Conservation (phyloP, 2,329 filamentous ascomycete species). For the Knoxdaviesia proteae region DNA sequence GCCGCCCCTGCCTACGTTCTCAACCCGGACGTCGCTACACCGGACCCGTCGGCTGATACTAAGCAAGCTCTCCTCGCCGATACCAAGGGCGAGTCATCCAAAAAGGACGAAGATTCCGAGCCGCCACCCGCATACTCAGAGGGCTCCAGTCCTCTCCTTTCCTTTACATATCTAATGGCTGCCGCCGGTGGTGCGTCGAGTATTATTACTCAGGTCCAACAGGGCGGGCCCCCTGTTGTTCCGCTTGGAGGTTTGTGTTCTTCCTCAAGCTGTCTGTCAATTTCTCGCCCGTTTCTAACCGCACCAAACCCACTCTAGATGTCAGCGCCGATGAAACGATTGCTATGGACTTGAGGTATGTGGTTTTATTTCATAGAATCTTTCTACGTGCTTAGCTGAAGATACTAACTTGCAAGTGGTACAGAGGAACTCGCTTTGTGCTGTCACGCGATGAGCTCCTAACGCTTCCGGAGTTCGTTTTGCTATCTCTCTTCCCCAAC, state of each 20-base stretch:
- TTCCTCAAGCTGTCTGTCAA: no score
- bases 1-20: slow-evolving; percentile 32
- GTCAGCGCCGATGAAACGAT: slow-evolving; percentile 84
- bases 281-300: not conserved
- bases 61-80: slow-evolving; percentile 71
- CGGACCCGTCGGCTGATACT: slow-evolving; percentile 46
- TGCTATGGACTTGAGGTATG: slow-evolving; percentile 78
- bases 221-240: slow-evolving; percentile 75
- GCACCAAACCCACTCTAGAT: slow-evolving; percentile 24
- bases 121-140: slow-evolving; percentile 92
- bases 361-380: not conserved
- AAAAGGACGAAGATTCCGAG: slow-evolving; percentile 68
- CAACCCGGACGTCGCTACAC: slow-evolving; percentile 16
- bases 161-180: slow-evolving; percentile 95
- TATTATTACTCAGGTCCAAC: slow-evolving; percentile 98
- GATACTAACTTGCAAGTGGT: slow-evolving; percentile 10
- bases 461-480: slow-evolving; percentile 88
- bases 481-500: slow-evolving; percentile 94
- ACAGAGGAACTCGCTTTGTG: slow-evolving; percentile 77
- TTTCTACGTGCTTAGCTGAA: not conserved
- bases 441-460: slow-evolving; percentile 87
- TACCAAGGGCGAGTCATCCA: slow-evolving; percentile 53
- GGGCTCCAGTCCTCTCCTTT: slow-evolving; percentile 75
- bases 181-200: slow-evolving; percentile 90
- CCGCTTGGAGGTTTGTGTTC: slow-evolving; percentile 53